These are phyloP conservation scores for Kwoniella bestiolae DNA, from an alignment of 768 basidiomycete species.

Conservation along the genomic window DNA sequence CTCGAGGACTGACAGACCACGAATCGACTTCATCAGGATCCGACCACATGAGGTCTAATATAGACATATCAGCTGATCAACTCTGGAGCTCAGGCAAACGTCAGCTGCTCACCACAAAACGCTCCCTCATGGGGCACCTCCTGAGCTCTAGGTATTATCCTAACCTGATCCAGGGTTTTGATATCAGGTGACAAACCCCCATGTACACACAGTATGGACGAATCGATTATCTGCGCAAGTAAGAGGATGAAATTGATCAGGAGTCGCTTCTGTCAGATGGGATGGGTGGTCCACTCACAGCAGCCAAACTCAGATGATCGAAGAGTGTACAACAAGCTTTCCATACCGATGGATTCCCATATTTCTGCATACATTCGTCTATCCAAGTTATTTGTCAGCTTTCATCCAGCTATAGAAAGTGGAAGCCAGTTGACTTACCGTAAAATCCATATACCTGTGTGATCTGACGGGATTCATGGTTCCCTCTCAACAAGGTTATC, in stretches of 20 bases:
- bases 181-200: conserved; percentile 96
- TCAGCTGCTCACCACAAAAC: conserved; percentile 58
- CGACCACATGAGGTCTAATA: conserved; percentile 93
- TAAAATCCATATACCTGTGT: conserved; percentile 99
- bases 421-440: conserved; percentile 62
- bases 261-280: background rate
- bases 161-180: conserved; percentile 89
- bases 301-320: conserved; percentile 91
- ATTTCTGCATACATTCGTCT: conserved; percentile 98
- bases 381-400: background rate
- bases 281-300: conserved; percentile 63
- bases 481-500: conserved; percentile 94
- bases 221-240: conserved; percentile 82
- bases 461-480: conserved; percentile 99
- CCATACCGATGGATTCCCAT: conserved; percentile 93
- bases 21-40: conserved; percentile 95
- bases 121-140: conserved; percentile 62
- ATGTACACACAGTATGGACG: conserved; percentile 88
- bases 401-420: background rate
- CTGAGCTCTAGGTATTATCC: conserved; percentile 72
- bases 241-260: background rate
- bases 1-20: conserved; percentile 95
- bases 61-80: background rate
- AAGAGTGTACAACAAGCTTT: conserved; percentile 97
- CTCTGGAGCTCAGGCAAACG: background rate